Evolutionary conservation across 2,329 filamentous ascomycete genomes (phyloP).

Genomic region (Neopestalotiopsis clavispora): DNA sequence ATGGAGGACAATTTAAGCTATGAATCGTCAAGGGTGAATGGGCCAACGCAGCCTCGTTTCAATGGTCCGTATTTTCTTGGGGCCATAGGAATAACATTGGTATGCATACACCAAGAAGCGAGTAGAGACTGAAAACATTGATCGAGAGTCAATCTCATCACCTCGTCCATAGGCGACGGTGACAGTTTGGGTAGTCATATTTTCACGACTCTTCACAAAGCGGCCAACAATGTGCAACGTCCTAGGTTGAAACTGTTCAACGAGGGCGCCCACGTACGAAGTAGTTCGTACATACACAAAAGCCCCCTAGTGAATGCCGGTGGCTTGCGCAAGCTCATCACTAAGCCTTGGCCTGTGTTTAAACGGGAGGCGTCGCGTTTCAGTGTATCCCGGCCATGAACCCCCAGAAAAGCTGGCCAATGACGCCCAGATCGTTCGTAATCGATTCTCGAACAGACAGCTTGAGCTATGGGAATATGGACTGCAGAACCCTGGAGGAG

Average conservation of each 20-base stretch:
- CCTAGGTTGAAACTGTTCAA: too few species aligned
- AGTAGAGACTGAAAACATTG: not conserved
- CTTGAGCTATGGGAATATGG: not conserved
- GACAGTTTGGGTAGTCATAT: too few species aligned
- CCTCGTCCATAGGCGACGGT: too few species aligned
- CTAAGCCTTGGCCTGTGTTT: not conserved
- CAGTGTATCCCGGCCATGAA: not conserved
- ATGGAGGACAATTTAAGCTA: constrained; percentile 1
- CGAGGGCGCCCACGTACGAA: not conserved
- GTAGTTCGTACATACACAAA: not conserved
- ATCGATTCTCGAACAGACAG: not conserved
- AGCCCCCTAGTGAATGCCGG: not conserved
- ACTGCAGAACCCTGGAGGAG: not conserved
- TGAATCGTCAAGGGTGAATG: not conserved
- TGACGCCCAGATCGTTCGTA: not conserved
- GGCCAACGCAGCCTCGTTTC: not conserved
- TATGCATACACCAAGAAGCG: not conserved
- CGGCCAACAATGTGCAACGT: too few species aligned
- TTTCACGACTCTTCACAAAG: too few species aligned
- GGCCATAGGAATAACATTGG: not conserved
- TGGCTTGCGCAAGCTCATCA: not conserved
- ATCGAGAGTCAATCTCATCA: not conserved
- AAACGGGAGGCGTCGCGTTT: not conserved
- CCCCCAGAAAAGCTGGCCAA: not conserved
- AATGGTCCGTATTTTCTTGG: not conserved